A percentile compares a stretch with the other conserved stretches of the same genome.
phyloP scores from a whole-genome alignment of 768 basidiomycete species.

The Porphyrellus cyaneotinctus region DNA sequence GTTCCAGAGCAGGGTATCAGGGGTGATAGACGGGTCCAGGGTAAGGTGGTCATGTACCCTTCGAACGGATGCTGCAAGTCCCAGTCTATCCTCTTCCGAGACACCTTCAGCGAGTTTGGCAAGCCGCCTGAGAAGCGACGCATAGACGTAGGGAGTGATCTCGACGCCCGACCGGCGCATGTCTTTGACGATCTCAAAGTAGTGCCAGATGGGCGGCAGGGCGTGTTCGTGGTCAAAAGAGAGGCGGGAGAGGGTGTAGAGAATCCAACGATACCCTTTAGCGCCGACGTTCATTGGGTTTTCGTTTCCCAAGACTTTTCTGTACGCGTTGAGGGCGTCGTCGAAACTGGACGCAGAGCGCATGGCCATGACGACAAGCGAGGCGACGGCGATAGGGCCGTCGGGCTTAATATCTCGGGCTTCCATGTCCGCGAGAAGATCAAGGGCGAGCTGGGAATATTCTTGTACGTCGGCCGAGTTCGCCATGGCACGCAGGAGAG shows the following conservation, averaged over 20 bases:
- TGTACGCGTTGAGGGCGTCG: conserved; percentile 64
- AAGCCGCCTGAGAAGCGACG: conserved; percentile 58
- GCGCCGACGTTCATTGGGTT: conserved; percentile 42
- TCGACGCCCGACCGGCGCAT: conserved; percentile 66
- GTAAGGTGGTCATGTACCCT: conserved; percentile 72
- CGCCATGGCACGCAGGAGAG: conserved; percentile 46
- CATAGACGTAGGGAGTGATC: conserved; percentile 59
- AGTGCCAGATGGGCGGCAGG: conserved; percentile 46
- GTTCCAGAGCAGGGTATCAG: conserved; percentile 70
- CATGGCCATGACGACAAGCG: conserved; percentile 65
- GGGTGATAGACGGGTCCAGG: conserved; percentile 72
- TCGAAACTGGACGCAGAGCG: conserved; percentile 48
- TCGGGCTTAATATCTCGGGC: conserved; percentile 42
- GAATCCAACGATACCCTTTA: conserved; percentile 58
- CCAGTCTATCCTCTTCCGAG: conserved; percentile 21
- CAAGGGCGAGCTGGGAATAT: conserved; percentile 44
- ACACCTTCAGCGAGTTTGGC: conserved; percentile 38
- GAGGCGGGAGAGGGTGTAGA: conserved; percentile 59
- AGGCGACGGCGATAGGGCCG: conserved; percentile 43
- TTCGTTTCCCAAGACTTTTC: conserved; percentile 29
- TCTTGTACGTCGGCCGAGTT: conserved; percentile 43
- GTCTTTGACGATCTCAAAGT: conserved; percentile 74
- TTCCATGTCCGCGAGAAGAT: conserved; percentile 67
- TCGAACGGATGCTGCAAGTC: conserved; percentile 49
- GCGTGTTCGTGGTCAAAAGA: conserved; percentile 41